Base-by-base conservation (phyloP, 163 green algal genomes). In the Picocystis sp. region DNA sequence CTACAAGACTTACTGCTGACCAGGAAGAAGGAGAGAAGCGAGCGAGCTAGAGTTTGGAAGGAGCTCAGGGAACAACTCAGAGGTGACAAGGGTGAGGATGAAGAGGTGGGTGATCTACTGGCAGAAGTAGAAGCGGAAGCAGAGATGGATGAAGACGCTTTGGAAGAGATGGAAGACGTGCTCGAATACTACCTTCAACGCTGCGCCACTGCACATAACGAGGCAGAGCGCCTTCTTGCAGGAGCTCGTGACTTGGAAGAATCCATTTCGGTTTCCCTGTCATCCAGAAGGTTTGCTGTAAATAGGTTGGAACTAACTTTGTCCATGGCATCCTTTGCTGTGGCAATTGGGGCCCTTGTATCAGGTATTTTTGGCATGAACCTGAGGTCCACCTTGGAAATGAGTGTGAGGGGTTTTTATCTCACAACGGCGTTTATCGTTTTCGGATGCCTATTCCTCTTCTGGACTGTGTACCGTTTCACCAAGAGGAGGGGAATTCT, bases 161-260 rank as follows among this genome's bases (percentile, higher is more conserved):
- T 89, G 64, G 79, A 81, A 22, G 58, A 69, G 55, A 47, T 65
- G 22, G 44, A 63, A 33, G 53, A 69, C 19, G 65, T 98, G 58
- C 63, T 97, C 22, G 89, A 98, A 75, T 98, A 96, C 67, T 97
- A 98, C 72, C 63, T 96, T 61, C 58, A 73, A 42, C 71, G 83
- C n/a, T 72, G 75, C 1, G 74, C 70, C 17, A 77, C 70, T 13
- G 75, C 76, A 23, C 76, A 93, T 69, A 73, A 58, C 17, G 81
- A 93, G 56, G 75, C 83, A 10, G 80, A 93, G 70, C 66, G 74
- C 35, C 70, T 82, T 33, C 66, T 91, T 46, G 80, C 67, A 44
- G 80, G 82, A 15, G 83, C 84, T 1, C 78, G 92, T 35, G 89
- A 98, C 58, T 59, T 97, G 46, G 89, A 98, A 66, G 86, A 96